Evolutionary conservation across 352 stramenopile species (phyloP), one percentile per base, ranked within the genome.

Genomic region (Globisporangium parvum): DNA sequence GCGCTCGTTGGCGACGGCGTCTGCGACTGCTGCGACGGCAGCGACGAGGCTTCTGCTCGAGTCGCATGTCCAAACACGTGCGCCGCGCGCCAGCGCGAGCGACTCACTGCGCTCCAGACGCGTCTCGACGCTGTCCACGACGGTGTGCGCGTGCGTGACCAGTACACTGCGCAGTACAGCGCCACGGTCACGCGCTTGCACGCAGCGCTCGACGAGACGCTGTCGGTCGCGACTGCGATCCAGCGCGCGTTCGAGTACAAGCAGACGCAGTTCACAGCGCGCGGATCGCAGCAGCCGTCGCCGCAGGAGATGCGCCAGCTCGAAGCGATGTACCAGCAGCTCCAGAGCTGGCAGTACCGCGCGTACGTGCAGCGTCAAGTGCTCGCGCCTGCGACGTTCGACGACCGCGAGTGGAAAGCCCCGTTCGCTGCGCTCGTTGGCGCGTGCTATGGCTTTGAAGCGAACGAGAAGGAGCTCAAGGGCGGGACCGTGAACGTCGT

Each of bases 21-120:
- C 46, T 99, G 96, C 64, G 96, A 99, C 80, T 99, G 96, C 66
- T 99, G 96, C 67, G 95, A 99, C 74, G 96, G 95, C 23, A 90
- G 82, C 53, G 96, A 99, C 63, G 96, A 98, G 55, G 31, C n/a
- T 4, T 10, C 50, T 0, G 58, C 60, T 21, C 21, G 24, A 2
- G 28, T 33, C 28, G 28, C 28, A 2, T 91, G 82, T 47, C 6
- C n/a, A 17, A 53, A 88, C 54, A 73, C 57, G 35, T 92, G 82
- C 44, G 46, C 44, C 1, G 41, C 46, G 11, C 47, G 73, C 41
- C 65, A 70, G 50, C 41, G 53, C n/a, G 11, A 26, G 5, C 51
- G 59, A 35, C 54, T 77, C 15, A 39, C 58, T 6, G 40, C 20
- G 1, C 62, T 82, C 9, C 33, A 64, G 35, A 21, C 57, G 21